A percentile compares a stretch with the other conserved stretches of the same genome.
Evolutionary conservation across 345 rosid species (phyloP).

Genomic region (Luvunga scandens): DNA sequence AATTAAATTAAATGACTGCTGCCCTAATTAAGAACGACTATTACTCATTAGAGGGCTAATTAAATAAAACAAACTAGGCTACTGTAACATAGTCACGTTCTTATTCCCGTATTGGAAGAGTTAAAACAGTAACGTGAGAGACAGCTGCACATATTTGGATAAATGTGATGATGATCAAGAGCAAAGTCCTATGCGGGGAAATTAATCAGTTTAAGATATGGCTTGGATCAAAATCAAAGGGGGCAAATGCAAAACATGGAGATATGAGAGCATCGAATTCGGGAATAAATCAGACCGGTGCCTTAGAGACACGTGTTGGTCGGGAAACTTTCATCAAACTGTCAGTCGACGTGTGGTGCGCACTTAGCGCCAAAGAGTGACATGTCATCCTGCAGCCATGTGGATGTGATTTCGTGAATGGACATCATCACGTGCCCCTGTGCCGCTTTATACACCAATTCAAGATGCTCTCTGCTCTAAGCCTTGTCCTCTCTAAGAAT

Average conservation of each 20-base stretch:
- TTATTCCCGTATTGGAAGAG: no score
- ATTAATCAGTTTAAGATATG: neutral
- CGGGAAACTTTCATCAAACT: constrained; percentile 15
- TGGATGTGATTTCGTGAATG: neutral
- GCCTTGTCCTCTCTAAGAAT: no score
- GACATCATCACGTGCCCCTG: constrained; percentile 33
- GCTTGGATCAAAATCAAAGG: neutral
- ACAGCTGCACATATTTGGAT: neutral
- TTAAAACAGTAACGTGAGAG: neutral
- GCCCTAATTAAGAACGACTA: neutral
- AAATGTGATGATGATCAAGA: neutral
- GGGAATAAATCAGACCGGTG: constrained; percentile 21
- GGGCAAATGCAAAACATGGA: neutral
- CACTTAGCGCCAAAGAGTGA: neutral
- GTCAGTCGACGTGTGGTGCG: constrained; percentile 7
- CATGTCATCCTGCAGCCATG: constrained; percentile 13
- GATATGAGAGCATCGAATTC: neutral
- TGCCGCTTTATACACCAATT: neutral
- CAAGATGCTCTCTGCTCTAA: no score
- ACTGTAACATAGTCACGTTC: no score
- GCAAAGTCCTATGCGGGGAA: neutral
- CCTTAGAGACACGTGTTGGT: constrained; percentile 60
- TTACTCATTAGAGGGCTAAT: neutral
- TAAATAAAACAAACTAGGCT: neutral
- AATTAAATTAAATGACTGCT: neutral